Evolutionary conservation across 2,329 filamentous ascomycete genomes (phyloP).

Genomic region (Myriosclerotinia curreyana): DNA sequence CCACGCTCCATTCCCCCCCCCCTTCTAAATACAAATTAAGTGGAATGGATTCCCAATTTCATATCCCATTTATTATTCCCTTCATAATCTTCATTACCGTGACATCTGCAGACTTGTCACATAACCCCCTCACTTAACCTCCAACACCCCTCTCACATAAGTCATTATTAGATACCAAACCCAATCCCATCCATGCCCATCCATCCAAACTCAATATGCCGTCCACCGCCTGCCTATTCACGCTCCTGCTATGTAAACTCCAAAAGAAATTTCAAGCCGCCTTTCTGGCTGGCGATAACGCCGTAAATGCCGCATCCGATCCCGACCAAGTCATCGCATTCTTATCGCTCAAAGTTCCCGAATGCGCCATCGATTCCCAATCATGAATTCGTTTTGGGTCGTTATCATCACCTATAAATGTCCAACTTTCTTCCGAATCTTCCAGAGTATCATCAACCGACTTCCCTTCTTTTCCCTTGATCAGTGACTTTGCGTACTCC

Average conservation of each 20-base stretch:
- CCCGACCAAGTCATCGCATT: conserved; percentile 22
- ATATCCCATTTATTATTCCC: background rate
- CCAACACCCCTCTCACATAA: background rate
- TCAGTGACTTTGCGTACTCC: conserved; percentile 83
- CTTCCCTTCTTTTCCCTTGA: conserved; percentile 62
- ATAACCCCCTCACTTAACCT: background rate
- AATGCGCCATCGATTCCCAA: conserved; percentile 38
- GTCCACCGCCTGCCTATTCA: background rate
- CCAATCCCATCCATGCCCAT: background rate
- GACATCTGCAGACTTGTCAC: background rate
- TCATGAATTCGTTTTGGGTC: conserved; percentile 38
- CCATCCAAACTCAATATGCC: background rate
- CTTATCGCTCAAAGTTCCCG: conserved; percentile 24
- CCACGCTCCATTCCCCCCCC: background rate
- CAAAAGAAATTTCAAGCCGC: conserved; percentile 9
- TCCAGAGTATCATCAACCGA: conserved; percentile 53
- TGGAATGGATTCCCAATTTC: background rate
- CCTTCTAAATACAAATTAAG: conserved; percentile 11
- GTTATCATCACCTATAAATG: conserved; percentile 64
- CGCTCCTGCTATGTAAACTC: background rate
- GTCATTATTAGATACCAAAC: background rate
- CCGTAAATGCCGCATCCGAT: conserved; percentile 21
- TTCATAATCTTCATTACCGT: background rate
- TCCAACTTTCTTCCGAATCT: conserved; percentile 81
- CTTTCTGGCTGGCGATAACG: conserved; percentile 14